Conservation (phyloP, 805 yeast species). For the Yarrowia porcina region DNA sequence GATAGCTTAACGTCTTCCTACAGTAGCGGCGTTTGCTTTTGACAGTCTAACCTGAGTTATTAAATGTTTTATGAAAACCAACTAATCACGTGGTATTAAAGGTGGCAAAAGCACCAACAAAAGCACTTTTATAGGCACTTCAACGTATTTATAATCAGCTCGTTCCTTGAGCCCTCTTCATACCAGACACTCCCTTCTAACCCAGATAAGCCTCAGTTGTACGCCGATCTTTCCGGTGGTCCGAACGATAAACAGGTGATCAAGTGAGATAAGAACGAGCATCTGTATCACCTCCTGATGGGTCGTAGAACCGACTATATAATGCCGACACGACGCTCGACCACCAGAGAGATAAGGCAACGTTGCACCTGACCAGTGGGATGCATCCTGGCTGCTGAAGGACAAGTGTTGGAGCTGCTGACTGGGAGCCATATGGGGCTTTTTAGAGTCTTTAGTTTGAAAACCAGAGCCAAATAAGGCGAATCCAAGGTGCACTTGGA, state of each 20-base stretch:
- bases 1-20: not conserved
- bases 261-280: not conserved
- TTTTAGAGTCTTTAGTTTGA: not conserved
- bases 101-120: no score
- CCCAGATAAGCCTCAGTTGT: not conserved
- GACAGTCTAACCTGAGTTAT: not conserved
- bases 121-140: no score
- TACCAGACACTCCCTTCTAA: not conserved
- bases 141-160: no score
- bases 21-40: not conserved
- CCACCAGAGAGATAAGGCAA: not conserved
- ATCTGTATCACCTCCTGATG: no score
- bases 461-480: not conserved
- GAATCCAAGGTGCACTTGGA: no score
- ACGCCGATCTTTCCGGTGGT: not conserved
- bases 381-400: not conserved
- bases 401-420: not conserved
- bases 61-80: no score
- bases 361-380: not conserved
- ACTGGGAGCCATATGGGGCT: not conserved
- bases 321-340: not conserved
- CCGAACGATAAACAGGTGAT: slow-evolving; percentile 7
- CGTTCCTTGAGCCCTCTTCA: no score
- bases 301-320: not conserved
- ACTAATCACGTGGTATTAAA: no score